Conservation (phyloP, 1,284 basidiomycete species). For the Cerioporus squamosus region DNA sequence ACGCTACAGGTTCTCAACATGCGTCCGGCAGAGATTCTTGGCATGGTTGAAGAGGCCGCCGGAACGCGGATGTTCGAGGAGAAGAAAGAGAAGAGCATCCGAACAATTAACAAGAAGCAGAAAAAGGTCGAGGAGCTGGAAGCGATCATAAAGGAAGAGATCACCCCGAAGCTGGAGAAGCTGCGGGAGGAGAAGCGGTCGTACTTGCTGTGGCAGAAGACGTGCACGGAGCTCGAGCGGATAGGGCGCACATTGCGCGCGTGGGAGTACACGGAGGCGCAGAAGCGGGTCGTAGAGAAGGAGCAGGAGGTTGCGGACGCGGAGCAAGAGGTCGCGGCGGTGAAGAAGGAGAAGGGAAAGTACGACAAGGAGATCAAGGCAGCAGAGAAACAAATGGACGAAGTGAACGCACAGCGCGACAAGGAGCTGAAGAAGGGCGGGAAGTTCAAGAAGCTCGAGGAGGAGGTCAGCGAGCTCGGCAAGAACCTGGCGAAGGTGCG, state of each 20-base stretch:
- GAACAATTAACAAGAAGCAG: slow-evolving; percentile 98
- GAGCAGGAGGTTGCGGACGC: slow-evolving; percentile 59
- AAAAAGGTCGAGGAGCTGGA: slow-evolving; percentile 94
- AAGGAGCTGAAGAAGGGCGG: slow-evolving; percentile 75
- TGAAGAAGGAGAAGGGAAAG: slow-evolving; percentile 54
- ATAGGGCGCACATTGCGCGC: slow-evolving; percentile 86
- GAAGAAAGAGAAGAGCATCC: slow-evolving; percentile 95
- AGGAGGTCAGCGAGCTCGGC: slow-evolving; percentile 79
- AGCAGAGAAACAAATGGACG: slow-evolving; percentile 58
- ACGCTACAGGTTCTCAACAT: slow-evolving; percentile 86
- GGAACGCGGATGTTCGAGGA: slow-evolving; percentile 99
- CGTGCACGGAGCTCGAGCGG: slow-evolving; percentile 88
- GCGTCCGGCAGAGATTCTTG: slow-evolving; percentile 96
- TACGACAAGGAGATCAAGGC: slow-evolving; percentile 51
- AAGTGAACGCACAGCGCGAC: slow-evolving; percentile 70
- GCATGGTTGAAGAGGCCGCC: slow-evolving; percentile 99
- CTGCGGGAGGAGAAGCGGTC: slow-evolving; percentile 90
- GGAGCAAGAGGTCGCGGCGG: slow-evolving; percentile 47
- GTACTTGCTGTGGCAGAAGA: slow-evolving; percentile 92
- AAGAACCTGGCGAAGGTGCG: slow-evolving; percentile 87
- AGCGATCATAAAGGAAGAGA: slow-evolving; percentile 85
- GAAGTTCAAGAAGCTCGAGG: slow-evolving; percentile 77
- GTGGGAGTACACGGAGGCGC: slow-evolving; percentile 82
- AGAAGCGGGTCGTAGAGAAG: slow-evolving; percentile 50
- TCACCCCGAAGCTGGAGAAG: slow-evolving; percentile 93